Conservation (phyloP, 306 rosid genomes). For the Sicyos edulis region DNA sequence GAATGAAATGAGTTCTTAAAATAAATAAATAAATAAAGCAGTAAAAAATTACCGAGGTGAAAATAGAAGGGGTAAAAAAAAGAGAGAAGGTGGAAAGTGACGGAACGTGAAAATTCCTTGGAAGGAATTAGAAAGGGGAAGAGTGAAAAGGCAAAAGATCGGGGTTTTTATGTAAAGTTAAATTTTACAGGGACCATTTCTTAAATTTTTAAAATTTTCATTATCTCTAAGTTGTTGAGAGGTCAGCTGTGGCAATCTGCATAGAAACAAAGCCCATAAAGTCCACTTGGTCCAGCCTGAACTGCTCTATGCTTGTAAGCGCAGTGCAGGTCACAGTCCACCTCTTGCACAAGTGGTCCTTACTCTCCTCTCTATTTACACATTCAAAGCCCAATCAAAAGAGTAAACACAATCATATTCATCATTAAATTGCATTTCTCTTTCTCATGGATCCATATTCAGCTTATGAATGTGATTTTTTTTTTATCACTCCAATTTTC, state of each 20-base stretch:
- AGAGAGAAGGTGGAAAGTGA: slow-evolving; percentile 39
- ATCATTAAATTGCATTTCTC: neutral
- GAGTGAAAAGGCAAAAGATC: slow-evolving; percentile 31
- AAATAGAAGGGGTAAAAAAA: neutral
- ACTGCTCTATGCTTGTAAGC: neutral
- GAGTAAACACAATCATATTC: neutral
- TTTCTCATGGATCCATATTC: neutral
- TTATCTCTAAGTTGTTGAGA: slow-evolving; percentile 16
- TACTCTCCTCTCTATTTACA: neutral
- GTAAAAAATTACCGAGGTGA: too few relatives aligned
- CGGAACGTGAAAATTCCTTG: slow-evolving; percentile 43
- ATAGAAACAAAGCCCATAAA: slow-evolving; percentile 16
- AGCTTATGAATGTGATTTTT: neutral
- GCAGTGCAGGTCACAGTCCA: slow-evolving; percentile 7
- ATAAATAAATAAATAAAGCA: too few relatives aligned
- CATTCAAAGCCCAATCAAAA: slow-evolving; percentile 13
- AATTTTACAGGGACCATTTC: slow-evolving; percentile 19
- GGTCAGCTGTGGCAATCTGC: slow-evolving; percentile 38
- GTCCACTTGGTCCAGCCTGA: slow-evolving; percentile 16
- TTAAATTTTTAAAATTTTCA: neutral
- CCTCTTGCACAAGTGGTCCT: slow-evolving; percentile 17
- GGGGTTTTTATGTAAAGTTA: slow-evolving; percentile 2
- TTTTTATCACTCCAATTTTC: neutral
- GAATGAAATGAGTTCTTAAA: too few relatives aligned
- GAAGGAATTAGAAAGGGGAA: slow-evolving; percentile 36